phyloP scores from a whole-genome alignment of 2,329 filamentous ascomycete species.

The Aspergillus clavatus region DNA sequence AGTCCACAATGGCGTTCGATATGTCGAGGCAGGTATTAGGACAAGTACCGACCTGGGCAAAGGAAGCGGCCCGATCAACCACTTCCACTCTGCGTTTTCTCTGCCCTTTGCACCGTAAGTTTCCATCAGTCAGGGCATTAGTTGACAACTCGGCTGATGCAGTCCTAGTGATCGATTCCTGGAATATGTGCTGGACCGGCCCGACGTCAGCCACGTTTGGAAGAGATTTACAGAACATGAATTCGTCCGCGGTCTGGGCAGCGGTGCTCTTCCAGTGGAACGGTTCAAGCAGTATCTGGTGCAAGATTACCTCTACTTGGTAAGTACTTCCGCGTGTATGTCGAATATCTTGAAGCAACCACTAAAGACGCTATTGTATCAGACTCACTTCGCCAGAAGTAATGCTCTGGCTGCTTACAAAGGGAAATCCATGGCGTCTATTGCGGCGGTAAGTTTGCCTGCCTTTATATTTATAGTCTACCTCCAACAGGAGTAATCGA shows the following conservation, averaged over 20 bases:
- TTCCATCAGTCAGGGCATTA: background rate
- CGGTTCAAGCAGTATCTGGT: conserved; percentile 85
- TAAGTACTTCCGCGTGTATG: conserved; percentile 36
- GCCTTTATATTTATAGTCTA: background rate
- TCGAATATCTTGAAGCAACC: background rate
- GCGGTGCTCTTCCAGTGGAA: conserved; percentile 67
- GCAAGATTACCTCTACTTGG: conserved; percentile 88
- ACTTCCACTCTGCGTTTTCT: conserved; percentile 59
- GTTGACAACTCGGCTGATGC: conserved; percentile 2
- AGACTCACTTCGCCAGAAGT: conserved; percentile 83
- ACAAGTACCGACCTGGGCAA: conserved; percentile 53
- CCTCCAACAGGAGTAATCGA: background rate
- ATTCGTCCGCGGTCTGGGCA: conserved; percentile 72
- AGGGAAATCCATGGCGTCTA: conserved; percentile 66
- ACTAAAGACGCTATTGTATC: conserved; percentile 3
- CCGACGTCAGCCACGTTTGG: conserved; percentile 73
- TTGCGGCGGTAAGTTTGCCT: conserved; percentile 56
- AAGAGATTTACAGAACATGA: conserved; percentile 70
- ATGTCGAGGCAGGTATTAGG: conserved; percentile 58
- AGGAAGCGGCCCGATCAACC: conserved; percentile 62
- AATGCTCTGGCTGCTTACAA: conserved; percentile 86
- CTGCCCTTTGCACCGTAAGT: conserved; percentile 56
- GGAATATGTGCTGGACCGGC: conserved; percentile 71
- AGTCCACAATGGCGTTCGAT: conserved; percentile 53
- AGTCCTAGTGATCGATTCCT: conserved; percentile 65